Conservation (phyloP, 306 rosid species). For the Vigna reflexopilosa region DNA sequence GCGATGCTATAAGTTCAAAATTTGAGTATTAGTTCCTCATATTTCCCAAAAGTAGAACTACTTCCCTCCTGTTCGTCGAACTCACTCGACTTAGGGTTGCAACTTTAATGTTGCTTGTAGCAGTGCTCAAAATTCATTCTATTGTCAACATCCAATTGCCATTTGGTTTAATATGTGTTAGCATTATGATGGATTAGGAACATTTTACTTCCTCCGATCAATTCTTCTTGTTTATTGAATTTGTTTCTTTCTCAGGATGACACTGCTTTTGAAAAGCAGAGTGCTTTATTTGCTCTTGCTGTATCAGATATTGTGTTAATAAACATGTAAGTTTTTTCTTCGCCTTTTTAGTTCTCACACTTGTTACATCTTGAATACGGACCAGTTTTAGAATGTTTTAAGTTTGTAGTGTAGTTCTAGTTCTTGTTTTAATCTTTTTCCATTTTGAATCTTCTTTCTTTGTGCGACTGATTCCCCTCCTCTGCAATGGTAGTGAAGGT, state of each 20-base stretch:
- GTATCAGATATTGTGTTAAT: slow-evolving; percentile 97
- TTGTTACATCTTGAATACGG: slow-evolving; percentile 5
- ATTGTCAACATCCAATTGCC: slow-evolving; percentile 19
- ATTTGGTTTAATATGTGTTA: slow-evolving; percentile 13
- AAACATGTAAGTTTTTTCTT: slow-evolving; percentile 72
- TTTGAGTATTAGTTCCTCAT: too few relatives aligned
- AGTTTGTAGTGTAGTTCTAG: slow-evolving; percentile 12
- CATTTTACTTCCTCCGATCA: slow-evolving; percentile 20
- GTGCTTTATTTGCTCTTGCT: slow-evolving; percentile 99
- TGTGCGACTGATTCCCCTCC: slow-evolving; percentile 29
- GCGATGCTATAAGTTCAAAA: too few relatives aligned
- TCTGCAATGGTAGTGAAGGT: slow-evolving; percentile 61
- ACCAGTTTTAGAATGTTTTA: slow-evolving; percentile 5
- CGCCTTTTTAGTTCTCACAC: slow-evolving; percentile 9
- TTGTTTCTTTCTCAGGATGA: slow-evolving; percentile 73
- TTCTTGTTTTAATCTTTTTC: slow-evolving; percentile 35
- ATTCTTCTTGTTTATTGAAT: slow-evolving; percentile 34
- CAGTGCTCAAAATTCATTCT: slow-evolving; percentile 16
- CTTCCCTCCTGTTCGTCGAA: too few relatives aligned
- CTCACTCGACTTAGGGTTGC: too few relatives aligned
- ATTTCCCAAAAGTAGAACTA: too few relatives aligned
- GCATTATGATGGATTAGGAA: slow-evolving; percentile 23
- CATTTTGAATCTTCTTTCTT: slow-evolving; percentile 28
- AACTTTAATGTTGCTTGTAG: slow-evolving; percentile 12
- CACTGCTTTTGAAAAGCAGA: slow-evolving; percentile 98